These are phyloP conservation scores for Vaccinium vitisidaea DNA, from an alignment of 148 eudicot species.

Conservation along the genomic window DNA sequence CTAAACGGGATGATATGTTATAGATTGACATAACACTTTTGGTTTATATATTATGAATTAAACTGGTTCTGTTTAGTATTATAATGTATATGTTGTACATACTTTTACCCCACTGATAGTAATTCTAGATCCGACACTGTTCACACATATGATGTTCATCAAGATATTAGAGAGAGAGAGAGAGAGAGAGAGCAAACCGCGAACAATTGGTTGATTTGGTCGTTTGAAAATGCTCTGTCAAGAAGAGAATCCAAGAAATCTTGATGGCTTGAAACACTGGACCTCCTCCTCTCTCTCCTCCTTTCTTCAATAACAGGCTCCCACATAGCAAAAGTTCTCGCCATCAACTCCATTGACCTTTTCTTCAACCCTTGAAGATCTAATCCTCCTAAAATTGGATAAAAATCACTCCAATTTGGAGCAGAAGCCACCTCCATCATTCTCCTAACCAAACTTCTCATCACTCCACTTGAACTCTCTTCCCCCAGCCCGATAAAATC, in stretches of 20 bases:
- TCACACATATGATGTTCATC: too few relatives aligned
- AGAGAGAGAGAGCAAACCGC: background rate
- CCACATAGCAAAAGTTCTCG: background rate
- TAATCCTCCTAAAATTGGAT: conserved; percentile 5
- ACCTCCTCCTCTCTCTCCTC: background rate
- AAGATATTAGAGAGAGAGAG: too few relatives aligned
- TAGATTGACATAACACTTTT: too few relatives aligned
- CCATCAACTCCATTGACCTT: background rate
- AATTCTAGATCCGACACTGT: too few relatives aligned
- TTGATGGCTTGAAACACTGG: too few relatives aligned
- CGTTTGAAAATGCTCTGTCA: conserved; percentile 4
- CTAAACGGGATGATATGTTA: too few relatives aligned
- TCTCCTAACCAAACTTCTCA: background rate
- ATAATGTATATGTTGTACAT: too few relatives aligned
- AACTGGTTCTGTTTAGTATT: too few relatives aligned
- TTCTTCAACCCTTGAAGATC: conserved; percentile 8
- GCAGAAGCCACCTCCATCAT: background rate
- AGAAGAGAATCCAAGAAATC: conserved; percentile 20
- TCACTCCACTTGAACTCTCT: background rate
- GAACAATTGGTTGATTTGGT: conserved; percentile 10
- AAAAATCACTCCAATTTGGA: conserved; percentile 16
- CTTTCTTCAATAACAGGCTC: conserved; percentile 5
- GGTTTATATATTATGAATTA: too few relatives aligned
- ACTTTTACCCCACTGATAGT: too few relatives aligned
- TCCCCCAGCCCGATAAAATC: conserved; percentile 16